Conservation (phyloP, 1,284 basidiomycete species). For the Omphalotus olearius region DNA sequence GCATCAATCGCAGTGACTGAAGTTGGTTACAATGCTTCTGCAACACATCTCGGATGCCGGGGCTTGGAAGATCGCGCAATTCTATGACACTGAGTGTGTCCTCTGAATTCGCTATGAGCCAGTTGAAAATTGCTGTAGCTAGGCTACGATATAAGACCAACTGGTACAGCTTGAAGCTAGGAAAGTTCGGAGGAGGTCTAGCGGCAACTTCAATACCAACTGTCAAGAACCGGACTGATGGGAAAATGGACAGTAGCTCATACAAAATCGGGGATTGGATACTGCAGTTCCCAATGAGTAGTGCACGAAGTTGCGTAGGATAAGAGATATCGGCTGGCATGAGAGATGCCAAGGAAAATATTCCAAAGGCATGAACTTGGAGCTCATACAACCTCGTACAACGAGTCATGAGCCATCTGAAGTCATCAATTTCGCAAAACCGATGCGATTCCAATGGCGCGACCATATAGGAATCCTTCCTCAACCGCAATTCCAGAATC, state of each 20-base stretch:
- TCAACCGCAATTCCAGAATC: background rate
- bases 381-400: slow-evolving; percentile 38
- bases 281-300: slow-evolving; percentile 32
- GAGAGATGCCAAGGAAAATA: slow-evolving; percentile 15
- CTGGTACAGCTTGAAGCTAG: slow-evolving; percentile 33
- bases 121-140: slow-evolving; percentile 25
- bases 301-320: slow-evolving; percentile 29
- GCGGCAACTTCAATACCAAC: slow-evolving; percentile 36
- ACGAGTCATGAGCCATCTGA: slow-evolving; percentile 25
- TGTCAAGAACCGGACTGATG: slow-evolving; percentile 34
- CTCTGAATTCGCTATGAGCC: slow-evolving; percentile 35
- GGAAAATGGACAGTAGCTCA: slow-evolving; percentile 37
- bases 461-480: slow-evolving; percentile 1
- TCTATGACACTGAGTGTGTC: slow-evolving; percentile 36
- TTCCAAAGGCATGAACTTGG: slow-evolving; percentile 21
- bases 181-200: slow-evolving; percentile 22
- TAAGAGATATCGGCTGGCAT: slow-evolving; percentile 8
- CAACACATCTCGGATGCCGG: slow-evolving; percentile 23
- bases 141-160: slow-evolving; percentile 35
- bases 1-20: slow-evolving; percentile 38
- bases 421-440: slow-evolving; percentile 15
- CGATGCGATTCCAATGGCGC: background rate
- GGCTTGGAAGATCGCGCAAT: slow-evolving; percentile 32
- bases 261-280: slow-evolving; percentile 42
- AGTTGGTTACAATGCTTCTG: slow-evolving; percentile 27